A percentile compares a stretch with the other conserved stretches of the same genome.
Evolutionary conservation across 208 protist genomes (phyloP).

Genomic region (Histomonas meleagridis): DNA sequence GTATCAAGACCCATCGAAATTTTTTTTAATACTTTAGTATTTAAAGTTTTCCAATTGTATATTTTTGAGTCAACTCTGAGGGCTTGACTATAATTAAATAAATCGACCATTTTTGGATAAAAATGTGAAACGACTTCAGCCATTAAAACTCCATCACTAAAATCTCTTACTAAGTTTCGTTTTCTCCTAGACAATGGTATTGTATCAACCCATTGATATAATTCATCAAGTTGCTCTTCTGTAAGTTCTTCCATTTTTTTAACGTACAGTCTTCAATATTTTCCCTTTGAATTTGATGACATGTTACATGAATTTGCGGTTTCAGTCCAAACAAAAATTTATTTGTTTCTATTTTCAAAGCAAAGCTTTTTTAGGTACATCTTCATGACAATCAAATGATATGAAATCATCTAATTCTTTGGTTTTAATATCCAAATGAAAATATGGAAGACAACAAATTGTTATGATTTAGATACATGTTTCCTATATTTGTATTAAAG

Average conservation of each 20-base stretch:
- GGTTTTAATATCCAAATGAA: too few relatives aligned
- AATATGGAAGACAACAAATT: too few relatives aligned
- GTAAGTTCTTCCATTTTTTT: constrained; percentile 31
- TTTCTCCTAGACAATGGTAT: constrained; percentile 83
- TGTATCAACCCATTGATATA: constrained; percentile 88
- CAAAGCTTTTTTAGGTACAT: too few relatives aligned
- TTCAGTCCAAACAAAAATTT: too few relatives aligned
- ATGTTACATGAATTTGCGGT: too few relatives aligned
- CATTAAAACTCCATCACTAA: constrained; percentile 83
- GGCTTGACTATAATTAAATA: constrained; percentile 87
- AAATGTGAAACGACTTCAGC: constrained; percentile 85
- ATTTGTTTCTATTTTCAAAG: too few relatives aligned
- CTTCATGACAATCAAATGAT: too few relatives aligned
- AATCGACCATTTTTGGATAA: constrained; percentile 82
- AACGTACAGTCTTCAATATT: too few relatives aligned
- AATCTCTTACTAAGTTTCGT: constrained; percentile 86
- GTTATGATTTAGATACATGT: too few relatives aligned
- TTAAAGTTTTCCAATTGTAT: constrained; percentile 87
- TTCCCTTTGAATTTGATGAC: too few relatives aligned
- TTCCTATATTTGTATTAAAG: too few relatives aligned
- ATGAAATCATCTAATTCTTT: too few relatives aligned
- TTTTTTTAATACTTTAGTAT: constrained; percentile 75
- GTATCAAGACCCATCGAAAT: constrained; percentile 69
- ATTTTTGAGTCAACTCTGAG: constrained; percentile 70
- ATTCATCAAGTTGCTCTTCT: constrained; percentile 75